These are phyloP conservation scores for Fusarium anguioides DNA, from an alignment of 2,329 filamentous ascomycete genomes.

Conservation along the genomic window DNA sequence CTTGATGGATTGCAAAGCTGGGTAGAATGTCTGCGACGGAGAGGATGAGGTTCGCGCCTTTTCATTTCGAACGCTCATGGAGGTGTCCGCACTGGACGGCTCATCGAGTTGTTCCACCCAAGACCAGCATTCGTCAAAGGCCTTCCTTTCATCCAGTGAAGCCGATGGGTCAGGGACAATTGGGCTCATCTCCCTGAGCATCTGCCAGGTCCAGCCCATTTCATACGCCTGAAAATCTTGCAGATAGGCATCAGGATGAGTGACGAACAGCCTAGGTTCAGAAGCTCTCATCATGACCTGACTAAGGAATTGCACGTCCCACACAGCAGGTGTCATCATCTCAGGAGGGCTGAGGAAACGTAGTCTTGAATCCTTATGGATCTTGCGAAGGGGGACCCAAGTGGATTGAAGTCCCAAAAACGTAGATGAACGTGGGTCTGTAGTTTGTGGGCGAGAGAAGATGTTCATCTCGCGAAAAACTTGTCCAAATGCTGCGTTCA, in stretches of 20 bases:
- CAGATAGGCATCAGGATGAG: constrained; percentile 78
- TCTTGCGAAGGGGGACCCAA: constrained; percentile 81
- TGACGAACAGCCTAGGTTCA: constrained; percentile 77
- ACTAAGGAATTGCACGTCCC: constrained; percentile 76
- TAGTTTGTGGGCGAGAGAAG: constrained; percentile 44
- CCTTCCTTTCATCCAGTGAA: constrained; percentile 55
- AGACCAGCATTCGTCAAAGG: constrained; percentile 71
- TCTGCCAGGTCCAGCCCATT: constrained; percentile 76
- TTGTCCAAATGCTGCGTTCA: constrained; percentile 71
- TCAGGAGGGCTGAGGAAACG: constrained; percentile 77
- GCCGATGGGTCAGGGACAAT: constrained; percentile 59
- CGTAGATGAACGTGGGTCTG: constrained; percentile 49
- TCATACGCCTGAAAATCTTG: constrained; percentile 69
- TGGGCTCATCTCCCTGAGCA: constrained; percentile 70
- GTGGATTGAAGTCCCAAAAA: constrained; percentile 72
- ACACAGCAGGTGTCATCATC: constrained; percentile 77
- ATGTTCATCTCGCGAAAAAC: constrained; percentile 61
- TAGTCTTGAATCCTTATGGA: constrained; percentile 78
- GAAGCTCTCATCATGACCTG: constrained; percentile 79
- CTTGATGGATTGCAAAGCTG: constrained; percentile 41
- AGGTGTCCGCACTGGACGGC: constrained; percentile 57
- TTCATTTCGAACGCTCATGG: constrained; percentile 56
- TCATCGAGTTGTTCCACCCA: constrained; percentile 74
- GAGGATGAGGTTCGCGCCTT: constrained; percentile 56
- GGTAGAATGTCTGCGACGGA: constrained; percentile 52